Conservation (phyloP, 2,329 filamentous ascomycete genomes). For the Albifimbria verrucaria region DNA sequence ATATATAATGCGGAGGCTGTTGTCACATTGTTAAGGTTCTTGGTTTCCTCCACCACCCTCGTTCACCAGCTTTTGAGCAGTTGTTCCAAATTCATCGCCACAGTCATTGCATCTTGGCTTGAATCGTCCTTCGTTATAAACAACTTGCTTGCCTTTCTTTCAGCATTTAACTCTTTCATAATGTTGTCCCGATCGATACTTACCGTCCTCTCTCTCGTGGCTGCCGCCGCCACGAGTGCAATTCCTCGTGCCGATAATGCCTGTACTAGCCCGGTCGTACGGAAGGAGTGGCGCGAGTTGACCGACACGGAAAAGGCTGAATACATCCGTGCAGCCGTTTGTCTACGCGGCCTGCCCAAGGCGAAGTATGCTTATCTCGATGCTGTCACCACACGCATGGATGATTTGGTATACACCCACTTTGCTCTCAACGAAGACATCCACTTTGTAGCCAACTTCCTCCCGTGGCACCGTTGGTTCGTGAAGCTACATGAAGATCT, state of each 20-base stretch:
- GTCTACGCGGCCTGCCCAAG: conserved; percentile 10
- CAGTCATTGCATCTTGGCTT: no score
- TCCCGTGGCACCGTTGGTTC: conserved; percentile 32
- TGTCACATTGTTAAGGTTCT: no score
- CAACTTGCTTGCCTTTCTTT: not conserved
- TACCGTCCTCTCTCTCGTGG: not conserved
- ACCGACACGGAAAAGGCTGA: conserved; percentile 11
- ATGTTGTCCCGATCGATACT: not conserved
- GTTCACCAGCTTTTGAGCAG: no score
- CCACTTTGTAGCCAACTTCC: conserved; percentile 17
- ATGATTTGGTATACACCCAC: conserved; percentile 16
- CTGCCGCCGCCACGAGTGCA: not conserved
- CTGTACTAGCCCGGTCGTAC: conserved; percentile 11
- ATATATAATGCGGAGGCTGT: no score
- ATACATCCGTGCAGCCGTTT: conserved; percentile 14
- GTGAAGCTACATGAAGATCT: conserved; percentile 25
- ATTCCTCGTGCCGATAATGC: not conserved
- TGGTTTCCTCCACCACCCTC: no score
- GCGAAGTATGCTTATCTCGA: conserved; percentile 8
- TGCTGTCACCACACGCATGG: conserved; percentile 12
- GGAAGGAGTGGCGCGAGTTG: conserved; percentile 17
- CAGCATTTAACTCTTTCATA: not conserved
- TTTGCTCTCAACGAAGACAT: conserved; percentile 6
- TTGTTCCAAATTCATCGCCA: no score
- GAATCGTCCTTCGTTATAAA: not conserved